Base-by-base conservation (phyloP, 257 asterid species). In the Nicotiana attenuata region DNA sequence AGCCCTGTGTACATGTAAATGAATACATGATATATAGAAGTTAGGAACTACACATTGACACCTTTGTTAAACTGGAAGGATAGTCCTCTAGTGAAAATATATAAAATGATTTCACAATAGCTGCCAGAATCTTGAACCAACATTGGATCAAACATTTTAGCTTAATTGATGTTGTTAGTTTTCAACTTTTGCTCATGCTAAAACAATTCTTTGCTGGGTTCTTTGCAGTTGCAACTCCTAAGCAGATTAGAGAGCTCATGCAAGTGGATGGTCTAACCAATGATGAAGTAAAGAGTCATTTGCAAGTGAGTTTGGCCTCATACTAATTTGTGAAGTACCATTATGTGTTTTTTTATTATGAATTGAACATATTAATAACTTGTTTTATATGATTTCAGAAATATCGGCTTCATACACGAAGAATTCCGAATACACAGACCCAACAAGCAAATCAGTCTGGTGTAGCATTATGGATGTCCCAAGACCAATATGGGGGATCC, bases 251-350 rank as follows among this genome's bases (percentile, higher is more conserved):
- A 89, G 98, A 93, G 86, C 93, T 87, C 35, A 93, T 95, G 98
- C 94, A 92, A 87, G 97, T 95, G 0, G 94, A 95, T 78, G 97
- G 98, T 65, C 94, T 95, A 66, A 92, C 99, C 22, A 95, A 95
- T 61, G 99, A 95, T 77, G 99, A 95, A 93, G 99, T 95, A 80
- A 95, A 95, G 93, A 92, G 97, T 85, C 99, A 95, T 88, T 88
- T 95, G 84, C 99, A 95, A 83, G 99, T 93, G 78, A 33, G 91
- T 83, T 67, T 64, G 38, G 26, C 59, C 73, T 68, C 63, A 75
- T 80, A 26, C 66, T 26, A 50, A 29, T 53, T 9, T 77, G 65
- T 75, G 45, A 8, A 24, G 26, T 45, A 26, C 77, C 16, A 9
- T 33, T 28, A 83, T 26, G 10, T 53, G 50, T 76, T n/a, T 4